Conservation (phyloP, 2,329 filamentous ascomycete genomes). For the Colletotrichum eleusines region DNA sequence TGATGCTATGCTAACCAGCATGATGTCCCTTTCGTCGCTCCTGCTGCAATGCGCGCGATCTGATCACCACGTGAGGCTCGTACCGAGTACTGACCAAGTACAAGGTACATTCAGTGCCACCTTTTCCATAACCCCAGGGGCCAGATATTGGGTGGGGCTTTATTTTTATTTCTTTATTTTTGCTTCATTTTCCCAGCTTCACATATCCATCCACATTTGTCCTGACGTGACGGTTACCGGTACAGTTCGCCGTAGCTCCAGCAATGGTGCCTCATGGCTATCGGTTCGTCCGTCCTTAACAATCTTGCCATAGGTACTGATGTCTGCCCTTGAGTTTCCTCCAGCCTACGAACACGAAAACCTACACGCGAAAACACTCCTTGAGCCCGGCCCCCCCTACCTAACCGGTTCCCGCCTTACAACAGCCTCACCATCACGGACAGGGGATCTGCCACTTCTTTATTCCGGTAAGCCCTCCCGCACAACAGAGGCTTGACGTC, state of each 20-base stretch:
- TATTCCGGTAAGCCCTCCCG: slow-evolving; percentile 10
- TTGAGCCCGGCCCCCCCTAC: neutral
- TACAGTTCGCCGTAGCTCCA: neutral
- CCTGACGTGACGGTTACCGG: neutral
- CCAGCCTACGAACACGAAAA: neutral
- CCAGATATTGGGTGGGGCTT: too few relatives aligned
- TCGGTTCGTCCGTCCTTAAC: neutral
- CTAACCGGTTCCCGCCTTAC: neutral
- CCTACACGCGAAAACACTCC: neutral
- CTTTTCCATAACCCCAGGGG: neutral
- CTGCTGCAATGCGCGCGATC: slow-evolving; percentile 42
- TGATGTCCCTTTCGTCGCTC: slow-evolving; percentile 31
- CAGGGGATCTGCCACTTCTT: neutral
- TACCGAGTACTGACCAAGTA: slow-evolving; percentile 6
- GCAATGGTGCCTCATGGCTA: neutral
- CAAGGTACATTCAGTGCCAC: neutral
- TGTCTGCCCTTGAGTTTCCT: neutral
- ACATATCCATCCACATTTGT: too few relatives aligned
- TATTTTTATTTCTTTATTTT: neutral
- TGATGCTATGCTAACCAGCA: too few relatives aligned
- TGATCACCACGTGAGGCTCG: slow-evolving; percentile 40
- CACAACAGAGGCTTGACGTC: slow-evolving; percentile 7
- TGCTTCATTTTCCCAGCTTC: neutral
- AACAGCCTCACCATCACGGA: neutral
- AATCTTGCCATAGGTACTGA: neutral